These are phyloP conservation scores for Beauveria medogensis DNA, from an alignment of 2,329 filamentous ascomycete genomes.

Conservation along the genomic window DNA sequence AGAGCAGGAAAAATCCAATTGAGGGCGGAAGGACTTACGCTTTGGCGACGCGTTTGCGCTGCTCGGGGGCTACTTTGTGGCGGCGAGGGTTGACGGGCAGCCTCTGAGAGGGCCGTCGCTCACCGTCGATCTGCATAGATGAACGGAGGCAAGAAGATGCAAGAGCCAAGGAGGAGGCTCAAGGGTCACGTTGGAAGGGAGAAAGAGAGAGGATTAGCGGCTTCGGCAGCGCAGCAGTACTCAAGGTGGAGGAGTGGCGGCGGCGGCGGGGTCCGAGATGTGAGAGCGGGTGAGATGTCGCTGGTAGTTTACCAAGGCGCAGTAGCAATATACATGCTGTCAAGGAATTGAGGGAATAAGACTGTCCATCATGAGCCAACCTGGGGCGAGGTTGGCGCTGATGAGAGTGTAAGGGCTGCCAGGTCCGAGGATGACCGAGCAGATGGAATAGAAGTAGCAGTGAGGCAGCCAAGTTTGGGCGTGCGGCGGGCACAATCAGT, in stretches of 20 bases:
- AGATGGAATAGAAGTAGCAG: neutral
- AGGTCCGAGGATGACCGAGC: slow-evolving; percentile 1
- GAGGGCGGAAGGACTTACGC: slow-evolving; percentile 32
- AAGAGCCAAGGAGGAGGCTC: neutral
- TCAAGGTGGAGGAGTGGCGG: neutral
- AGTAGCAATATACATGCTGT: slow-evolving; percentile 10
- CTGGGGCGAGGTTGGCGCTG: slow-evolving; percentile 2
- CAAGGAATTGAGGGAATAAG: slow-evolving; percentile 7
- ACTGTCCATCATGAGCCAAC: slow-evolving; percentile 12
- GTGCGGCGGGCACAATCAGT: neutral
- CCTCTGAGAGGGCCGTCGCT: slow-evolving; percentile 25
- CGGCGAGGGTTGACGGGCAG: slow-evolving; percentile 43
- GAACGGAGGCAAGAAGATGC: neutral
- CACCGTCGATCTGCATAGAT: slow-evolving; percentile 21
- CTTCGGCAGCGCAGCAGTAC: neutral
- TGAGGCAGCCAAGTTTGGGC: neutral
- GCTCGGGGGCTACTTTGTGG: slow-evolving; percentile 37
- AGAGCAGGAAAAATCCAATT: neutral
- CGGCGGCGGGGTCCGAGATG: neutral
- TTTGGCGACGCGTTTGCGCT: slow-evolving; percentile 40
- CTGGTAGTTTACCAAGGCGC: neutral
- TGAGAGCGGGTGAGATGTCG: neutral
- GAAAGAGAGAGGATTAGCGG: neutral
- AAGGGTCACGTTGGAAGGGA: neutral
- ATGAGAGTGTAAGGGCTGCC: neutral